Conservation (phyloP, 768 basidiomycete genomes). For the Coprinellus micaceus region DNA sequence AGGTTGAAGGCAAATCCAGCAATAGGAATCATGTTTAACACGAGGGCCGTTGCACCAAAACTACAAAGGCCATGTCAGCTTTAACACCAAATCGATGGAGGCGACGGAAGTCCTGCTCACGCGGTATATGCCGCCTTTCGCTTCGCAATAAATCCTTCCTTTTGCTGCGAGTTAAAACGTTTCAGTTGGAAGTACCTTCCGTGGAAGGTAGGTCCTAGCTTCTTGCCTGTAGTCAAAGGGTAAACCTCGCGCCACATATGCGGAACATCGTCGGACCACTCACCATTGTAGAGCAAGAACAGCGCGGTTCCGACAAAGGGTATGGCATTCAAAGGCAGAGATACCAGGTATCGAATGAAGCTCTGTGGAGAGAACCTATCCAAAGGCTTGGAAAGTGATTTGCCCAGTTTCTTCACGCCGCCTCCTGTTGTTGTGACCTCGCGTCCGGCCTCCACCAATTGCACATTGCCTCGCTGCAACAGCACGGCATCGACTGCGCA, state of each 20-base stretch:
- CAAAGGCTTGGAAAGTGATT: slow-evolving; percentile 46
- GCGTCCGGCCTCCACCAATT: slow-evolving; percentile 28
- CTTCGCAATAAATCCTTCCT: slow-evolving; percentile 42
- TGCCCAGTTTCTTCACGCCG: slow-evolving; percentile 39
- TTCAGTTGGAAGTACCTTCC: slow-evolving; percentile 70
- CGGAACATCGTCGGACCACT: background rate
- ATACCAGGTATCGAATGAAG: slow-evolving; percentile 55
- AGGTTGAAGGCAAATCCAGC: slow-evolving; percentile 57
- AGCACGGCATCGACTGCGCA: slow-evolving; percentile 34
- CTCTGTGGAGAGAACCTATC: slow-evolving; percentile 40
- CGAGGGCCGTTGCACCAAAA: slow-evolving; percentile 58
- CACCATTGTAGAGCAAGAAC: slow-evolving; percentile 56
- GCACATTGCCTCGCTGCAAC: slow-evolving; percentile 31
- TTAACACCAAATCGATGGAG: background rate
- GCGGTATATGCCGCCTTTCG: slow-evolving; percentile 61
- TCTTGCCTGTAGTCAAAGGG: slow-evolving; percentile 25
- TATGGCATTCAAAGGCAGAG: slow-evolving; percentile 64
- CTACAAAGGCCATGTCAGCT: slow-evolving; percentile 23
- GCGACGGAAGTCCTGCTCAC: slow-evolving; percentile 30
- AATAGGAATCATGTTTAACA: slow-evolving; percentile 59
- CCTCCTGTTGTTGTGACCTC: slow-evolving; percentile 28
- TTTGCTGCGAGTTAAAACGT: slow-evolving; percentile 41
- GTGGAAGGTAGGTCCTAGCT: slow-evolving; percentile 56
- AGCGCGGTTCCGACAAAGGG: slow-evolving; percentile 62
- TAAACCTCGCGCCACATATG: slow-evolving; percentile 1